Conservation (phyloP, 352 stramenopile species). For the Pythium biforme region DNA sequence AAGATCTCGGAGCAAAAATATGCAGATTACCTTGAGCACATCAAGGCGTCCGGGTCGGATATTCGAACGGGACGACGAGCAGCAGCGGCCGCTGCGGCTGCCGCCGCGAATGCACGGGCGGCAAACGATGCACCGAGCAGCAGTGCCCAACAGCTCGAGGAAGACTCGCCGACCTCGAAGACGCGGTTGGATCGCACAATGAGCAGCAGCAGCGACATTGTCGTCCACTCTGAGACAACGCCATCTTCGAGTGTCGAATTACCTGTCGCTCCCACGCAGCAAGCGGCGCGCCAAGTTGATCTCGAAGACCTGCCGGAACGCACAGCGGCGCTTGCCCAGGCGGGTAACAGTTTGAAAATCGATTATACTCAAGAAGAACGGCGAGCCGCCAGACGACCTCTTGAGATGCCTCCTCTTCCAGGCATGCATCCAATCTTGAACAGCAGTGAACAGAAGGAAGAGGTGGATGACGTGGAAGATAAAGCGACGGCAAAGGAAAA, state of each 20-base stretch:
- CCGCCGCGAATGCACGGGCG: conserved; percentile 13
- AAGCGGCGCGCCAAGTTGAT: conserved; percentile 27
- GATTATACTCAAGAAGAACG: conserved; percentile 33
- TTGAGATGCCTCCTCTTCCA: conserved; percentile 6
- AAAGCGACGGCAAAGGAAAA: background rate
- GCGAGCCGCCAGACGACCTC: background rate
- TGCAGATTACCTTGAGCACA: conserved; percentile 68
- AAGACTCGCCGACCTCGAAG: conserved; percentile 7
- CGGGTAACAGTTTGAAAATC: conserved; percentile 42
- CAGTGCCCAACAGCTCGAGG: conserved; percentile 1
- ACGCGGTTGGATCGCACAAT: conserved; percentile 20
- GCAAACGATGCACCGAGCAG: background rate
- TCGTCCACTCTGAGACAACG: conserved; percentile 19
- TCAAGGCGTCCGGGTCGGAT: conserved; percentile 64
- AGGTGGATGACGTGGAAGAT: background rate
- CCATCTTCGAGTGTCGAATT: background rate
- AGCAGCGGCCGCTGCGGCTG: conserved; percentile 9
- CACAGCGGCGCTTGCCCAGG: conserved; percentile 30
- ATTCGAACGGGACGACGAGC: conserved; percentile 57
- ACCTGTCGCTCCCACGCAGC: background rate
- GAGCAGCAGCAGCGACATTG: conserved; percentile 39
- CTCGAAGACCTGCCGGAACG: conserved; percentile 54
- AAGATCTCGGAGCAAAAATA: conserved; percentile 78
- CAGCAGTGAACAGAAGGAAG: background rate
- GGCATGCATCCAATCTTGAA: background rate